Conservation (phyloP, 2,329 filamentous ascomycete species). For the Helicocarpus griseus region DNA sequence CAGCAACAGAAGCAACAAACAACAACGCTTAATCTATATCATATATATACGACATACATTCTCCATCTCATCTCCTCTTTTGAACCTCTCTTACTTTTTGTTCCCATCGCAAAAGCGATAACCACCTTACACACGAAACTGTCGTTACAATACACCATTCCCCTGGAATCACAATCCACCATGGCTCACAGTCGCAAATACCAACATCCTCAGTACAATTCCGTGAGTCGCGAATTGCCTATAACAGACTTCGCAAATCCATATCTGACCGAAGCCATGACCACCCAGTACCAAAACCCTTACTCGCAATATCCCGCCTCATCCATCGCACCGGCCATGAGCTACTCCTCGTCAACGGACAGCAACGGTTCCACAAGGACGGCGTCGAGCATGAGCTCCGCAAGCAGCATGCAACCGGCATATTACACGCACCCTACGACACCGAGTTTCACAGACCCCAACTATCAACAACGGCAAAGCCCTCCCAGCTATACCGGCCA, state of each 20-base stretch:
- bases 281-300: not conserved
- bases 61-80: not conserved
- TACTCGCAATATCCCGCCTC: conserved; percentile 3
- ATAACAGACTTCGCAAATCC: not conserved
- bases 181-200: conserved; percentile 1
- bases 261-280: conserved; percentile 4
- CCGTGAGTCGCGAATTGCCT: conserved; percentile 4
- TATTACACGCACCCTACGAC: not conserved
- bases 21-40: conserved; percentile 3
- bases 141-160: not conserved
- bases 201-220: not conserved
- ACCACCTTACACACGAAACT: not conserved
- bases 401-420: not conserved
- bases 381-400: conserved; percentile 10
- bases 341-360: conserved; percentile 12
- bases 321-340: conserved; percentile 13
- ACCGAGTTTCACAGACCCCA: conserved; percentile 1
- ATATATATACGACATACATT: not conserved
- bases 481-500: not conserved
- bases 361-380: conserved; percentile 13
- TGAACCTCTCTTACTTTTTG: not conserved
- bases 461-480: not conserved
- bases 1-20: too few species aligned
- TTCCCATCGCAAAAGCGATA: not conserved
- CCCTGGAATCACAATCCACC: not conserved